phyloP scores from a whole-genome alignment of 768 basidiomycete species.

The Xerocomellus amylosporus region DNA sequence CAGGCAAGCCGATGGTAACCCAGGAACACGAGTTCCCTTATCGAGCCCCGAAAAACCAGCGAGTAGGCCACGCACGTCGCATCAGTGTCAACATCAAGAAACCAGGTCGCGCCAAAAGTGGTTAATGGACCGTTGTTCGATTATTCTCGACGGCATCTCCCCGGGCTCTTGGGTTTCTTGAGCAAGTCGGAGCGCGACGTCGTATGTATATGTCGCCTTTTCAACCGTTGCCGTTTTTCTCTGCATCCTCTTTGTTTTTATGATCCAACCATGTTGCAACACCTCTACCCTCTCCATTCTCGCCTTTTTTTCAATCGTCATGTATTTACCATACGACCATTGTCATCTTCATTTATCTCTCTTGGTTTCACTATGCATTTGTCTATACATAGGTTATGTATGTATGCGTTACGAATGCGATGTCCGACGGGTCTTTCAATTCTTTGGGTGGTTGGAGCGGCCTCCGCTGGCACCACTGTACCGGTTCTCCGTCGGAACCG shows the following conservation, averaged over 20 bases:
- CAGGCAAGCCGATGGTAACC: background rate
- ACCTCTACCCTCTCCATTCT: background rate
- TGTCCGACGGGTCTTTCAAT: background rate
- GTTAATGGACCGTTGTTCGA: background rate
- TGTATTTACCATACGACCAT: background rate
- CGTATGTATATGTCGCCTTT: constrained; percentile 2
- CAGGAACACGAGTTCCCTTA: constrained; percentile 31
- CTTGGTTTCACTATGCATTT: background rate
- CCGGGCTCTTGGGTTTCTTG: background rate
- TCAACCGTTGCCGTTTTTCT: too few relatives aligned
- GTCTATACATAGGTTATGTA: background rate
- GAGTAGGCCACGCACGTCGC: constrained; percentile 39
- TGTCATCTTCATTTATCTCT: background rate
- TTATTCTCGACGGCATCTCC: background rate
- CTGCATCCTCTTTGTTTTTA: constrained; percentile 2
- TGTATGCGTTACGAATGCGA: background rate
- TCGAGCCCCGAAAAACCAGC: constrained; percentile 31
- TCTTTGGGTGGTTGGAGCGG: background rate
- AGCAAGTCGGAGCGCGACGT: background rate
- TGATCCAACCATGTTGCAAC: background rate
- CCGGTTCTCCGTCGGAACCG: constrained; percentile 1
- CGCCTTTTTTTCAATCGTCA: background rate
- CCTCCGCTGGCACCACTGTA: too few relatives aligned
- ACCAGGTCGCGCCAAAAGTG: constrained; percentile 4
- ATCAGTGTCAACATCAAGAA: constrained; percentile 40